A percentile compares a stretch with the other conserved stretches of the same genome.
phyloP scores from a whole-genome alignment of 1,284 basidiomycete genomes.

The Entoloma clypeatum region DNA sequence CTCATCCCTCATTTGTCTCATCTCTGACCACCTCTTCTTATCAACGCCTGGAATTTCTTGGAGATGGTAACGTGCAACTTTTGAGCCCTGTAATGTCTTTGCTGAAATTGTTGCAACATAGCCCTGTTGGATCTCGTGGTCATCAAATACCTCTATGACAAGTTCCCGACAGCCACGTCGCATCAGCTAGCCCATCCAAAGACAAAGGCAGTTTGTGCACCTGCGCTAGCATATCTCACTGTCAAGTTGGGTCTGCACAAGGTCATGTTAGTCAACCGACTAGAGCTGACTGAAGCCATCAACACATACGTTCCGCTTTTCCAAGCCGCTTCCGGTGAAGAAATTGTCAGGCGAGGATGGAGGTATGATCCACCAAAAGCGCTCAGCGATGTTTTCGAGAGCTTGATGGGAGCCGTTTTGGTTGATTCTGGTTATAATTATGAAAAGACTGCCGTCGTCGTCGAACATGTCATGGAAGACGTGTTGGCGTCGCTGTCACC shows the following conservation, averaged over 20 bases:
- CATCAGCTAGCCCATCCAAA: constrained; percentile 71
- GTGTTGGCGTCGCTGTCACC: constrained; percentile 55
- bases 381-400: constrained; percentile 75
- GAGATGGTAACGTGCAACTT: constrained; percentile 61
- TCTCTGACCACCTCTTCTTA: constrained; percentile 59
- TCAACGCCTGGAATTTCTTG: constrained; percentile 81
- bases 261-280: constrained; percentile 63
- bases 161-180: constrained; percentile 67
- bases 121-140: constrained; percentile 77
- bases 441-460: constrained; percentile 55
- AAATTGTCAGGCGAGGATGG: constrained; percentile 70
- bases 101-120: constrained; percentile 23
- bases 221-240: constrained; percentile 66
- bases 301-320: constrained; percentile 56
- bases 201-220: constrained; percentile 68
- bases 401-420: constrained; percentile 78
- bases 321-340: constrained; percentile 46
- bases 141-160: constrained; percentile 66
- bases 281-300: constrained; percentile 66
- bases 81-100: constrained; percentile 13
- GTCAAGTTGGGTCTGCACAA: constrained; percentile 70
- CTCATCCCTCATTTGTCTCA: constrained; percentile 70
- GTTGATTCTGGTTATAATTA: constrained; percentile 77
- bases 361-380: constrained; percentile 81
- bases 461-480: constrained; percentile 59